Percentiles rank a stretch among this genome's conserved stretches.
Evolutionary conservation across 1,139 yeast genomes (phyloP).

Genomic region (Geotrichum carabidarum): DNA sequence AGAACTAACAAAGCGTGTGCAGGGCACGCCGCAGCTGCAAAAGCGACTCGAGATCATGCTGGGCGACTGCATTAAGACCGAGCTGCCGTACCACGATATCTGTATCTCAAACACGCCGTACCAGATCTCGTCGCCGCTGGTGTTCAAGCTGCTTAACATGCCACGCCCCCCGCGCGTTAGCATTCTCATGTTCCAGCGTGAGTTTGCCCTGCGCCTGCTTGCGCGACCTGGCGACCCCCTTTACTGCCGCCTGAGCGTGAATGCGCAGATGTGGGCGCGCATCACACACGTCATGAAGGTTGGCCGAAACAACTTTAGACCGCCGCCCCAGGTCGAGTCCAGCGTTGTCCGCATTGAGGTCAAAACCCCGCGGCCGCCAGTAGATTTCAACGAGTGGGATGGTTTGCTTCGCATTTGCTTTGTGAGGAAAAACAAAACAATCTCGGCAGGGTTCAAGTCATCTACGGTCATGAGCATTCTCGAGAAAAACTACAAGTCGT

Average conservation of each 20-base stretch:
- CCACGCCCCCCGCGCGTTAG: conserved; percentile 94
- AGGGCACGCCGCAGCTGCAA: conserved; percentile 80
- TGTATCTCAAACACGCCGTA: conserved; percentile 97
- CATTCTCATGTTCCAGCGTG: conserved; percentile 95
- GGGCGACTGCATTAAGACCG: conserved; percentile 96
- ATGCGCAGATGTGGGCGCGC: conserved; percentile 98
- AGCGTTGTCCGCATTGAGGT: conserved; percentile 92
- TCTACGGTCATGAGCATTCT: conserved; percentile 74
- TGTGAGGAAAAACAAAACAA: conserved; percentile 87
- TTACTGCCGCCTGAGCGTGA: conserved; percentile 89
- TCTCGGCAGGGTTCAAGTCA: conserved; percentile 89
- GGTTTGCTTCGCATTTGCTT: conserved; percentile 86
- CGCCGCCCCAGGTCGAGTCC: conserved; percentile 98
- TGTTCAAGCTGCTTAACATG: conserved; percentile 82
- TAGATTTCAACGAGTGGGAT: conserved; percentile 95
- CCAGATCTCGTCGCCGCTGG: conserved; percentile 94
- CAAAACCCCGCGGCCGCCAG: conserved; percentile 83
- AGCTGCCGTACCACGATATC: conserved; percentile 88
- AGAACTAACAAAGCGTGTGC: conserved; percentile 93
- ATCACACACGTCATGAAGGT: conserved; percentile 98
- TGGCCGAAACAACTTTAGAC: conserved; percentile 91
- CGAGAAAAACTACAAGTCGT: conserved; percentile 83
- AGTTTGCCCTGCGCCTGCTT: conserved; percentile 83
- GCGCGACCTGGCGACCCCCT: conserved; percentile 94
- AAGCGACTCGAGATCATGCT: conserved; percentile 83